Percentiles rank a stretch among this genome's conserved stretches.
Evolutionary conservation across 2,329 filamentous ascomycete species (phyloP).

Genomic region (Fusarium sororula): DNA sequence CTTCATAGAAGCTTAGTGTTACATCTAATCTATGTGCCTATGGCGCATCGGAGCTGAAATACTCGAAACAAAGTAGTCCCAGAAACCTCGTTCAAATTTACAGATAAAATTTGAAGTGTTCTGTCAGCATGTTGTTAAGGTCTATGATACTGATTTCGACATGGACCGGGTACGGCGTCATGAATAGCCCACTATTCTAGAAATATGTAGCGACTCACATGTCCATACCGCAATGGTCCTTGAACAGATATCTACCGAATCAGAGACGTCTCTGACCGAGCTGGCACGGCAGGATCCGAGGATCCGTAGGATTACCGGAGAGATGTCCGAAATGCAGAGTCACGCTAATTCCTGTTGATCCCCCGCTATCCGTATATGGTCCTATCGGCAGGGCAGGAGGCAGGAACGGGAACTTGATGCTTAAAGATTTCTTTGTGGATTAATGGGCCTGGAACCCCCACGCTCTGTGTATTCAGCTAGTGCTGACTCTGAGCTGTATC

Average conservation of each 20-base stretch:
- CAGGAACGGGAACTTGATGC: neutral
- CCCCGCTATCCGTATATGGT: neutral
- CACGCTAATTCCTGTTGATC: neutral
- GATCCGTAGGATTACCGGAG: neutral
- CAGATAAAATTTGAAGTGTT: no score
- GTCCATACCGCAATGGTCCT: no score
- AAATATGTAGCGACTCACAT: no score
- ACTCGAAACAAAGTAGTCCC: no score
- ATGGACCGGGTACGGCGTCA: no score
- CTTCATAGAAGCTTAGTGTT: no score
- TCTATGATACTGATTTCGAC: rapidly evolving
- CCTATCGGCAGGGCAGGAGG: neutral
- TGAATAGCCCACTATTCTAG: no score
- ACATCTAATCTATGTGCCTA: no score
- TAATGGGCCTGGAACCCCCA: neutral
- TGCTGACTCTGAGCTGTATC: no score
- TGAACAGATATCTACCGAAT: neutral
- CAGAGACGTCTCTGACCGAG: neutral
- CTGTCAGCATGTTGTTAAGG: no score
- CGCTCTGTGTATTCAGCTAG: neutral
- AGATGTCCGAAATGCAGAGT: neutral
- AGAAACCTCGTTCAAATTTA: no score
- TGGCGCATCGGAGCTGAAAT: no score
- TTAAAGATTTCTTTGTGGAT: neutral
- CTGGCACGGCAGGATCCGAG: neutral